These are phyloP conservation scores for Aspergillus sclerotioniger DNA, from an alignment of 495 filamentous ascomycete genomes.

Conservation along the genomic window DNA sequence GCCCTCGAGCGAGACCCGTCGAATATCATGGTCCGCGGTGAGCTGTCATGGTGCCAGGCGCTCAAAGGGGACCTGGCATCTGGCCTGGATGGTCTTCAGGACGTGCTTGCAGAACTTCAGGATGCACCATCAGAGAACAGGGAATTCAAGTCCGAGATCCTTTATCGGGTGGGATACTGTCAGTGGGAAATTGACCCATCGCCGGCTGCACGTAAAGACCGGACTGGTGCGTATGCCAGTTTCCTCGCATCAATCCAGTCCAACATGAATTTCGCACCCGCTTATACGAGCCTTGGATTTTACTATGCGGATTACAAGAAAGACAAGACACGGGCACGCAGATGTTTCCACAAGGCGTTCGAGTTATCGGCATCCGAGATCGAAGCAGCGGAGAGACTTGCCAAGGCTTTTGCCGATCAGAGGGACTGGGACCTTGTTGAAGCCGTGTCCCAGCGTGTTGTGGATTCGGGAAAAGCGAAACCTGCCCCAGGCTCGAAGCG, in stretches of 20 bases:
- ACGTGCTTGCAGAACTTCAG: conserved; percentile 60
- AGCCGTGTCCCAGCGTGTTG: conserved; percentile 82
- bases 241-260: conserved; percentile 82
- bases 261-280: conserved; percentile 86
- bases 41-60: conserved; percentile 87
- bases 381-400: conserved; percentile 82
- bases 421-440: conserved; percentile 97
- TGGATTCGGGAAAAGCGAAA: conserved; percentile 86
- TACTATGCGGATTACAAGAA: conserved; percentile 90
- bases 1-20: conserved; percentile 67
- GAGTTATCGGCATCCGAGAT: conserved; percentile 88
- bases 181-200: conserved; percentile 81
- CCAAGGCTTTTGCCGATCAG: conserved; percentile 78
- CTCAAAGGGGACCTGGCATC: conserved; percentile 69
- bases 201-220: conserved; percentile 66
- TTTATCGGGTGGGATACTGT: conserved; percentile 86
- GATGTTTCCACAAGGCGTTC: conserved; percentile 96
- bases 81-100: conserved; percentile 65
- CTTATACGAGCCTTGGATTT: conserved; percentile 92
- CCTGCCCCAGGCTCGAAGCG: conserved; percentile 88
- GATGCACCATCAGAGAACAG: conserved; percentile 55
- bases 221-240: conserved; percentile 73
- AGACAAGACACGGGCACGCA: conserved; percentile 77
- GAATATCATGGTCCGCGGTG: conserved; percentile 74
- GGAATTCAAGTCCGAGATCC: conserved; percentile 74